Evolutionary conservation across 129 eudicot species (phyloP), one percentile per base, ranked within the genome.

Genomic region (Chrysanthemum seticuspe): DNA sequence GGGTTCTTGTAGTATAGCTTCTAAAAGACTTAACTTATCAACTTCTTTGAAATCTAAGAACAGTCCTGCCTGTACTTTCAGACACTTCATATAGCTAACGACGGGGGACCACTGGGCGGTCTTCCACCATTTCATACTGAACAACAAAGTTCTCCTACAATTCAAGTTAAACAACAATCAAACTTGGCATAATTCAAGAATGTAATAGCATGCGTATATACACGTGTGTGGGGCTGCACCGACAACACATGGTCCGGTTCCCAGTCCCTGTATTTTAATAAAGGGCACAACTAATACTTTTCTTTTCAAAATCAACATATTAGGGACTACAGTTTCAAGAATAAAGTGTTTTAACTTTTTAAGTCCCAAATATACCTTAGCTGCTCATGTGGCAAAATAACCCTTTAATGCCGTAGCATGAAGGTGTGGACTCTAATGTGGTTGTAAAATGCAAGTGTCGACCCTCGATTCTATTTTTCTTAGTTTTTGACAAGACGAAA

Each of bases 91-190:
- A 45, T 15, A 67, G 14, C 76, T 79, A 75, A 71, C 74, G 84
- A 48, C 83, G 96, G 61, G 88, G 87, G 62, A 88, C 84, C 34
- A 71, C 68, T 0, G 96, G 97, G 34, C 91, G 82, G 77, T 89
- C 87, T 83, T 92, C 97, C 49, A 92, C 87, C 88, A 80, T 67
- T 73, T 92, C 97, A 72, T 92, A 92, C 40, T 89, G 91, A 65
- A 92, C 74, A 44, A 89, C 82, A 72, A 92, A 86, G 85, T 89
- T 89, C 54, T 92, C 97, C 97, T 92, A 85, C 82, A 82, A 62
- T 40, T 47, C 78, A 74, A 71, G 54, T 21, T 50, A 77, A 70
- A 71, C 51, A 53, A 12, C 64, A 58, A 52, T 27, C 25, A 58
- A 45, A 76, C 63, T 68, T 59, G 36, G 36, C 53, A 76, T 15